These are phyloP conservation scores for Fomitiporia mediterranea DNA, from an alignment of 1,284 basidiomycete genomes.

Conservation along the genomic window DNA sequence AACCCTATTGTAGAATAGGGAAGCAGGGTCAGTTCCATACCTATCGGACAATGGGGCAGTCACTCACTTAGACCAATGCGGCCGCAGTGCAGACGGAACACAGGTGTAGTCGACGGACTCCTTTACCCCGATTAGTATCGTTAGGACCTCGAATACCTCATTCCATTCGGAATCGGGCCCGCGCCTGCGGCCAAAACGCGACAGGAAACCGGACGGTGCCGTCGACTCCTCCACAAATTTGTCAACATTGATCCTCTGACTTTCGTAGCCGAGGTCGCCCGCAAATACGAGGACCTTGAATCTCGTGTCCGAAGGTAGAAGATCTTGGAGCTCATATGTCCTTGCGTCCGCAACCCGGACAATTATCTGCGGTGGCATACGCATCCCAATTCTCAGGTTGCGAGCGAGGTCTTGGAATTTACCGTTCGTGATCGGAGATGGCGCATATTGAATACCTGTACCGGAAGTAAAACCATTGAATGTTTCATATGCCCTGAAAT, in stretches of 20 bases:
- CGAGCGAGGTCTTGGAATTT: slow-evolving; percentile 42
- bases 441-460: slow-evolving; percentile 57
- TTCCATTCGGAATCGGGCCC: slow-evolving; percentile 23
- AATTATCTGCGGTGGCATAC: slow-evolving; percentile 54
- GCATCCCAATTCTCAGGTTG: slow-evolving; percentile 51
- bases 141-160: slow-evolving; percentile 49
- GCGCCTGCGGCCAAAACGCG: slow-evolving; percentile 29
- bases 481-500: slow-evolving; percentile 48
- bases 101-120: slow-evolving; percentile 42
- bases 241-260: slow-evolving; percentile 38
- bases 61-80: slow-evolving; percentile 64
- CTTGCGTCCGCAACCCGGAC: slow-evolving; percentile 60
- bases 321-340: slow-evolving; percentile 63
- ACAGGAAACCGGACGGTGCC: slow-evolving; percentile 35
- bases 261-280: slow-evolving; percentile 42
- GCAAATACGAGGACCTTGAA: slow-evolving; percentile 71
- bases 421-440: slow-evolving; percentile 46
- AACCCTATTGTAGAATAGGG: slow-evolving; percentile 33
- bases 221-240: slow-evolving; percentile 43
- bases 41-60: neutral
- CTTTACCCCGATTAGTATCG: slow-evolving; percentile 46
- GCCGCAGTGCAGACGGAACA: slow-evolving; percentile 47
- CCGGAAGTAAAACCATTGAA: slow-evolving; percentile 60
- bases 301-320: slow-evolving; percentile 62
- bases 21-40: neutral